phyloP scores from a whole-genome alignment of 169 alveolate species.

The Perkinsus olseni region DNA sequence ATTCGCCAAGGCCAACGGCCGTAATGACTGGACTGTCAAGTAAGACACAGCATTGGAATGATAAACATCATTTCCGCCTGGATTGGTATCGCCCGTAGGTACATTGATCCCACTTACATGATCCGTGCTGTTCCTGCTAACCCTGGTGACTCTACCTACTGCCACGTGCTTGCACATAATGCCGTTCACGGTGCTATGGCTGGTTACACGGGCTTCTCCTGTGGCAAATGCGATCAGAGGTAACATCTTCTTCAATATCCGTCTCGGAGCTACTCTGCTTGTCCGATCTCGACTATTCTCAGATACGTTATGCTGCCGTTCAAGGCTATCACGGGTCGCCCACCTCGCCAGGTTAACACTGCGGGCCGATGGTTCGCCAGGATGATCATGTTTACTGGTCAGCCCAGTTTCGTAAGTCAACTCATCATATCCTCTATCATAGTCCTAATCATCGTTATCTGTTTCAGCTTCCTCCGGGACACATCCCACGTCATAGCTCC shows the following conservation, averaged over 20 bases:
- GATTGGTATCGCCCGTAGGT: conserved; percentile 39
- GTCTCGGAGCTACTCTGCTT: no score
- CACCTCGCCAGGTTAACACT: background rate
- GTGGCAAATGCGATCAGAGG: background rate
- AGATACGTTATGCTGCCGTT: background rate
- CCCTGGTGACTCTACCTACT: conserved; percentile 61
- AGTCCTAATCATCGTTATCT: background rate
- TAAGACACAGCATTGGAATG: background rate
- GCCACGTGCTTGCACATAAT: conserved; percentile 61
- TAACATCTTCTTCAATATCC: background rate
- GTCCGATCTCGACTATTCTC: background rate
- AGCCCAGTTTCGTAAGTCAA: background rate
- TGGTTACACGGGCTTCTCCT: conserved; percentile 64
- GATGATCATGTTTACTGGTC: background rate
- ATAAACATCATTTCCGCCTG: background rate
- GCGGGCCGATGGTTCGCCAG: conserved; percentile 2
- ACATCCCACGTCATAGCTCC: background rate
- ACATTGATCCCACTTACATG: conserved; percentile 74
- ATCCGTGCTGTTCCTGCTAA: conserved; percentile 72
- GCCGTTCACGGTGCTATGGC: conserved; percentile 77
- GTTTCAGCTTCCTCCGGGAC: background rate
- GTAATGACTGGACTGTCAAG: conserved; percentile 1
- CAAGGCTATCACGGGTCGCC: background rate
- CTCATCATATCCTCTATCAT: background rate
- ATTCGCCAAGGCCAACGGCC: background rate